Base-by-base conservation (phyloP, 108 stramenopile species). In the Parietichytrium sp. region DNA sequence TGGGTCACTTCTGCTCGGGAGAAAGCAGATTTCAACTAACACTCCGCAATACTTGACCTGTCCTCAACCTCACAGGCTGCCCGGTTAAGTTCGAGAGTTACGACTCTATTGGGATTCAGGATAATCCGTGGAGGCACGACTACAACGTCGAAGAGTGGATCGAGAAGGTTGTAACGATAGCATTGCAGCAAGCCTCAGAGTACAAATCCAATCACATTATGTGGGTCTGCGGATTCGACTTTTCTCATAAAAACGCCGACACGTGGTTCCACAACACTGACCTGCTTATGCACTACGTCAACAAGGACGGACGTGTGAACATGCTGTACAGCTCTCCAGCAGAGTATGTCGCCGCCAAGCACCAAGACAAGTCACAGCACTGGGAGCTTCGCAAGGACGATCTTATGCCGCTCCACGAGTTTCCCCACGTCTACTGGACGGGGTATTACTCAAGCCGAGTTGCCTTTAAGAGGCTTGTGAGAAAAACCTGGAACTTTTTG, bases 361-460 rank as follows among this genome's bases (percentile, higher is more conserved):
- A 93, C 83, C 80, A 72, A 50, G 48, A 79, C 45, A 52, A 3
- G 3, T n/a, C 1, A 23, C 52, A 29, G 3, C 18, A 29, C 51
- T 49, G 78, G 38, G 61, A 82, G 27, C 51, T 87, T n/a, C 94
- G 94, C 78, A 81, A 81, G 38, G 95, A 95, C 53, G 97, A 97
- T 77, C 94, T 96, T 82, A 94, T 97, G 77, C 97, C 97, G n/a
- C 95, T 95, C 83, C 85, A 92, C 51, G 95, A 96, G 82, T 91
- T 91, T 79, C 84, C 90, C 42, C 88, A 96, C 79, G 89, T 92
- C 78, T 96, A 93, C 85, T 97, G 97, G 97, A 95, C 95, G 15
- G 96, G 97, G 0, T 96, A 95, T 85, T 96, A 95, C 86, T 91
- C 96, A 4, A 91, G 90, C 29, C 90, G 97, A 8, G 85, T 95